Evolutionary conservation across 108 stramenopile species (phyloP).

Genomic region (Pseudonitzschia multiseries): DNA sequence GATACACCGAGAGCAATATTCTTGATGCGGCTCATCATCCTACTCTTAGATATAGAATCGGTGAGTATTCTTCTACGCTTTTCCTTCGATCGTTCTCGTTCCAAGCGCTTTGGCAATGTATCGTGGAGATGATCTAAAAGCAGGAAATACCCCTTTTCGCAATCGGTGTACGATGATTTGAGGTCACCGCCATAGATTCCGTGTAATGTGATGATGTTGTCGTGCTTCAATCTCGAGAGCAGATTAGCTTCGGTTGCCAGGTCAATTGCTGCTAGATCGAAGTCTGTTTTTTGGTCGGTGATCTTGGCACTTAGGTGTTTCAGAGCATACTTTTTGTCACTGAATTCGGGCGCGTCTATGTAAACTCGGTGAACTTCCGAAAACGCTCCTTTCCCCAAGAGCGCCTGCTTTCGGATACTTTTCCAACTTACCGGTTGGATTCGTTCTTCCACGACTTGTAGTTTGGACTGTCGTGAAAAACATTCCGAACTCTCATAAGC

Average conservation of each 20-base stretch:
- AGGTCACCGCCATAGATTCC: conserved; percentile 33
- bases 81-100: conserved; percentile 23
- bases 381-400: conserved; percentile 31
- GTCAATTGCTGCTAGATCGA: conserved; percentile 39
- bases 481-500: neutral
- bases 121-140: conserved; percentile 58
- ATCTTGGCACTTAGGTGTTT: conserved; percentile 34
- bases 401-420: neutral
- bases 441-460: neutral
- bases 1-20: conserved; percentile 45
- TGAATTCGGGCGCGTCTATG: conserved; percentile 1
- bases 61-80: conserved; percentile 7
- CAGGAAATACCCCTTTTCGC: conserved; percentile 55
- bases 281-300: conserved; percentile 17
- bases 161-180: conserved; percentile 23
- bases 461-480: neutral
- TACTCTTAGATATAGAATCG: conserved; percentile 4
- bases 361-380: conserved; percentile 28
- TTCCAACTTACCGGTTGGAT: neutral
- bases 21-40: conserved; percentile 24
- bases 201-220: conserved; percentile 41
- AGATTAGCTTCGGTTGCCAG: conserved; percentile 44
- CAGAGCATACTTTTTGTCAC: conserved; percentile 20
- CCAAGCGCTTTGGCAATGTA: conserved; percentile 50
- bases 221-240: conserved; percentile 37